These are phyloP conservation scores for Lizanozyma gosingica DNA, from an alignment of 1,139 yeast species.

Conservation along the genomic window DNA sequence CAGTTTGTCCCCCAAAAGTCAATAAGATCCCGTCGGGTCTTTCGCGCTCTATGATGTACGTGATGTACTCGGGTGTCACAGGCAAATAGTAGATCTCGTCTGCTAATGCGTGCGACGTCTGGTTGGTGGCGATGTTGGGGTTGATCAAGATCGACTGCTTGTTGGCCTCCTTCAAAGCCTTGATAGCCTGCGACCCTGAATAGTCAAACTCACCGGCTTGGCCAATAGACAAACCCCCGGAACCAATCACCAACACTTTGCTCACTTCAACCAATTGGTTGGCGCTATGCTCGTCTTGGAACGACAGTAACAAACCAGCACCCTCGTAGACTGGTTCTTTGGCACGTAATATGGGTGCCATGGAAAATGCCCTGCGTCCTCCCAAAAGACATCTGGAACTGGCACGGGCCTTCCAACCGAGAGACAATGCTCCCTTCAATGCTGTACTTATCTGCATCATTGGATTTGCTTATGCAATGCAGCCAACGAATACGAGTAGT, in stretches of 20 bases:
- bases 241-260: conserved; percentile 88
- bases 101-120: conserved; percentile 91
- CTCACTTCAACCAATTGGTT: conserved; percentile 70
- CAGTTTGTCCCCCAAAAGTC: conserved; percentile 99
- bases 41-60: conserved; percentile 90
- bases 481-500: too few relatives aligned
- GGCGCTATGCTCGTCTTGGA: conserved; percentile 37
- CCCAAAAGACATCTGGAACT: background rate
- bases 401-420: background rate
- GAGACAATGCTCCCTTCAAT: background rate
- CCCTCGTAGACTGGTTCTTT: conserved; percentile 39
- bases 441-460: background rate
- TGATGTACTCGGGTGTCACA: conserved; percentile 92
- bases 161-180: conserved; percentile 87
- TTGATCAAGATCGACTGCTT: conserved; percentile 81
- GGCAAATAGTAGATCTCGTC: conserved; percentile 94
- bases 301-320: conserved; percentile 40
- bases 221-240: conserved; percentile 96
- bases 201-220: conserved; percentile 99
- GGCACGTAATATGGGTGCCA: background rate
- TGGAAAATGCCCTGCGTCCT: background rate
- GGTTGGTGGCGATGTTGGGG: conserved; percentile 97
- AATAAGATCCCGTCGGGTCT: conserved; percentile 90
- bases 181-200: conserved; percentile 96
- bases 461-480: too few relatives aligned